Percentiles rank a stretch among this genome's conserved stretches.
phyloP scores from a whole-genome alignment of 176 grass and related monocot species.

The Echinochloa phyllopogon region DNA sequence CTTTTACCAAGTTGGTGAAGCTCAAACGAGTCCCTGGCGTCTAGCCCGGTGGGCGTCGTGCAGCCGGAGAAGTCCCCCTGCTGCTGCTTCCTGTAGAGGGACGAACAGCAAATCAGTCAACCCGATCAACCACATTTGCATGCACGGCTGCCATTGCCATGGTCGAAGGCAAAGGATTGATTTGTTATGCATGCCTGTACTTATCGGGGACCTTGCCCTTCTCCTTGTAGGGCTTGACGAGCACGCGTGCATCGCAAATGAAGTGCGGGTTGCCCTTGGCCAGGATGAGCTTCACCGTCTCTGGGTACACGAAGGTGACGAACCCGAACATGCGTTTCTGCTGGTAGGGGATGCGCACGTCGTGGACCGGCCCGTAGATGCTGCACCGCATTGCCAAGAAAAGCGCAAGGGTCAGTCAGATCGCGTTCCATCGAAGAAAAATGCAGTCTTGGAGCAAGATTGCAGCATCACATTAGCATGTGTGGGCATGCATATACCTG shows the following conservation, averaged over 20 bases:
- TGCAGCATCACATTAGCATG: background rate
- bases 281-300: conserved; percentile 92
- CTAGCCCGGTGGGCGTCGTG: conserved; percentile 59
- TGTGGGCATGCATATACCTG: conserved; percentile 48
- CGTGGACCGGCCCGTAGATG: conserved; percentile 90
- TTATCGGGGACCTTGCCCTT: conserved; percentile 98
- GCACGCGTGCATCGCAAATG: conserved; percentile 88
- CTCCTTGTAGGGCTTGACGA: conserved; percentile 97
- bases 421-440: background rate
- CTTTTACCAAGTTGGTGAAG: conserved; percentile 79
- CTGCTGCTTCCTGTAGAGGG: conserved; percentile 65
- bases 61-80: conserved; percentile 75
- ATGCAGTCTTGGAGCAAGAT: background rate
- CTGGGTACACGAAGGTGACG: conserved; percentile 88
- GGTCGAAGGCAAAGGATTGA: background rate
- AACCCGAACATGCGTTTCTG: conserved; percentile 98
- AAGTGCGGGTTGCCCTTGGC: conserved; percentile 97
- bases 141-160: background rate
- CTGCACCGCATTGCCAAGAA: conserved; percentile 48
- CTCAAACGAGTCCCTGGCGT: conserved; percentile 73
- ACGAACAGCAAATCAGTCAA: conserved; percentile 9
- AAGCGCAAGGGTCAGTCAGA: background rate
- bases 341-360: conserved; percentile 94
- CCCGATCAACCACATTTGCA: background rate
- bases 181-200: conserved; percentile 60